A percentile compares a stretch with the other conserved stretches of the same genome.
phyloP scores from a whole-genome alignment of 148 eudicot species.

The Pouteria glomerata region DNA sequence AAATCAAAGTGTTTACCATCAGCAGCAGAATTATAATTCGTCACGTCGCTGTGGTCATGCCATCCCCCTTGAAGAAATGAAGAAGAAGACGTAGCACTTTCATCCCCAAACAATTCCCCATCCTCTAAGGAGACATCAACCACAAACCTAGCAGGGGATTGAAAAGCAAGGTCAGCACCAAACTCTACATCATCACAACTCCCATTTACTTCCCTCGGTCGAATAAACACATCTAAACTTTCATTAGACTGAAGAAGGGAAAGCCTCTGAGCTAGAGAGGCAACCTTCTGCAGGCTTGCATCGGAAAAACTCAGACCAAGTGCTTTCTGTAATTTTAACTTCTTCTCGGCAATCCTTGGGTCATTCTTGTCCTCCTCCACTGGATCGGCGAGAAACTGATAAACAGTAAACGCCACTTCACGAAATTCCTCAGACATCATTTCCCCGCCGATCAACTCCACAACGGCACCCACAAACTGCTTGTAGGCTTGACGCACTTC shows the following conservation, averaged over 20 bases:
- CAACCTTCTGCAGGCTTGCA: conserved; percentile 49
- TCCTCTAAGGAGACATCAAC: conserved; percentile 61
- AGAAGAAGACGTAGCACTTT: conserved; percentile 32
- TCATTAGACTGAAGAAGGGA: conserved; percentile 48
- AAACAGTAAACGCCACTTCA: conserved; percentile 66
- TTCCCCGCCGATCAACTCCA: conserved; percentile 71
- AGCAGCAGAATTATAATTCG: conserved; percentile 22
- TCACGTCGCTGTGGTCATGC: conserved; percentile 29
- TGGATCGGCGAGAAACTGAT: conserved; percentile 41
- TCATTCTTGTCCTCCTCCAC: conserved; percentile 34
- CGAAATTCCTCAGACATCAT: conserved; percentile 66
- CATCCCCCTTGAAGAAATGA: conserved; percentile 39
- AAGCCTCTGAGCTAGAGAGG: conserved; percentile 49
- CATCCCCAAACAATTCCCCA: conserved; percentile 43
- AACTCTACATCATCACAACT: conserved; percentile 52
- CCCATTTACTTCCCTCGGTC: conserved; percentile 23
- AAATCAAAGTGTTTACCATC: conserved; percentile 57
- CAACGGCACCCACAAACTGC: conserved; percentile 68
- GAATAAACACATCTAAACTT: conserved; percentile 13
- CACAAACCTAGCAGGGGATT: conserved; percentile 70
- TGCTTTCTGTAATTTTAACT: conserved; percentile 65
- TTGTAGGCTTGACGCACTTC: conserved; percentile 84
- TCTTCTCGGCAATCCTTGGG: conserved; percentile 35
- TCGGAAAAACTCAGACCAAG: conserved; percentile 61
- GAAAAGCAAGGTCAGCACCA: conserved; percentile 73